Conservation (phyloP, 2,329 filamentous ascomycete species). For the Samsoniella hepiali region DNA sequence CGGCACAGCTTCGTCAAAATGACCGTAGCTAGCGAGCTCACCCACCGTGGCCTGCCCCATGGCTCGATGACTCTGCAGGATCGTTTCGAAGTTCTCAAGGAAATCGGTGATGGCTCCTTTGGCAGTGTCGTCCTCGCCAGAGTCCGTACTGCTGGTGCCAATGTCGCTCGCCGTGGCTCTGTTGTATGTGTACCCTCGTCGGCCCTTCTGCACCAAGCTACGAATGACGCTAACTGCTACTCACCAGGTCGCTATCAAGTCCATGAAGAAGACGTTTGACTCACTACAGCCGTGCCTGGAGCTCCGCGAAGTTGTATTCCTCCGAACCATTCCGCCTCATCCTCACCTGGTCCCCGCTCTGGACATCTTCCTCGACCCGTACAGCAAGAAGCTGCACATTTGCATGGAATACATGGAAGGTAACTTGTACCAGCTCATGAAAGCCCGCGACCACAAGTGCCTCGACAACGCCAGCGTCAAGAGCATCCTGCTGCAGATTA, state of each 20-base stretch:
- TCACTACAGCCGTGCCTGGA: constrained; percentile 87
- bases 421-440: constrained; percentile 98
- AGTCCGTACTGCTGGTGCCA: constrained; percentile 85
- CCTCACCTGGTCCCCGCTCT: constrained; percentile 93
- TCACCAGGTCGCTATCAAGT: constrained; percentile 90
- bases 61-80: constrained; percentile 74
- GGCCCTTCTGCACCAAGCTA: constrained; percentile 9
- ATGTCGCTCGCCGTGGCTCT: constrained; percentile 83
- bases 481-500: constrained; percentile 96
- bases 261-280: constrained; percentile 99
- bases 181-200: constrained; percentile 62
- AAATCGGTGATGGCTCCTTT: constrained; percentile 98
- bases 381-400: constrained; percentile 95
- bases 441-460: constrained; percentile 91
- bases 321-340: constrained; percentile 83
- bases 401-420: constrained; percentile 99
- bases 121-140: constrained; percentile 91
- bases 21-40: constrained; percentile 72
- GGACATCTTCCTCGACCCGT: constrained; percentile 96
- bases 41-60: constrained; percentile 63
- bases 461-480: constrained; percentile 90
- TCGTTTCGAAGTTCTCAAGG: constrained; percentile 93
- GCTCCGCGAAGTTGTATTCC: constrained; percentile 93
- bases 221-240: constrained; percentile 19
- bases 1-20: constrained; percentile 47